These are phyloP conservation scores for Mortierella claussenii DNA, from an alignment of 192 early-diverging fungal species.

Conservation along the genomic window DNA sequence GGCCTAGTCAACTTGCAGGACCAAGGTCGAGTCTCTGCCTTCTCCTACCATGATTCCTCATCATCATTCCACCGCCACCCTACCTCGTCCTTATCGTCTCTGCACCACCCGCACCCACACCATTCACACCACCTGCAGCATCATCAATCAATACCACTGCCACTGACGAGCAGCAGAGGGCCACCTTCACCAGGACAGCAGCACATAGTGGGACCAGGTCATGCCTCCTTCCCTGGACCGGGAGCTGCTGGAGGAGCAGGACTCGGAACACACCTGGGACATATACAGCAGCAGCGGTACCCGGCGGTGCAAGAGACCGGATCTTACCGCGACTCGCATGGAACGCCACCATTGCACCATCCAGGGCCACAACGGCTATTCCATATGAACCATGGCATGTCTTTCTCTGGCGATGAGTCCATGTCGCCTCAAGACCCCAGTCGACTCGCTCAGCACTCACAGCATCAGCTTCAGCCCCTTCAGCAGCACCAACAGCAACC, in stretches of 20 bases:
- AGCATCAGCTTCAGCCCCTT: too few species aligned
- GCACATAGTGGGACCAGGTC: neutral
- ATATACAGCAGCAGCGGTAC: slow-evolving; percentile 2
- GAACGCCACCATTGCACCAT: slow-evolving; percentile 2
- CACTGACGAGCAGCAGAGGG: neutral
- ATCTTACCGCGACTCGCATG: slow-evolving; percentile 4
- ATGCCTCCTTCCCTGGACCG: slow-evolving; percentile 14
- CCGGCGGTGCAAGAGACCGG: neutral
- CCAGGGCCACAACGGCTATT: neutral
- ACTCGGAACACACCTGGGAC: neutral
- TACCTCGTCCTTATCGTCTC: neutral
- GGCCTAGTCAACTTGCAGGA: slow-evolving; percentile 6
- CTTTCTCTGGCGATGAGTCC: neutral
- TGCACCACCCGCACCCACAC: neutral
- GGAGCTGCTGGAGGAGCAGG: neutral
- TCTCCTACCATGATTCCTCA: neutral
- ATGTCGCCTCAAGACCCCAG: slow-evolving; percentile 3
- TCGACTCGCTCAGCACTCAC: neutral
- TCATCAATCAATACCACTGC: neutral
- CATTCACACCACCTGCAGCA: too few species aligned
- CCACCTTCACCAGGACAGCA: slow-evolving; percentile 8
- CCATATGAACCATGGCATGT: slow-evolving; percentile 6
- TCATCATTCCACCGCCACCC: neutral
- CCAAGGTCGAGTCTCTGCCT: slow-evolving; percentile 4
- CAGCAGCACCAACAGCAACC: slow-evolving; percentile 1